These are phyloP conservation scores for Pseudogymnoascus sp. DNA, from an alignment of 2,329 filamentous ascomycete species.

Conservation along the genomic window DNA sequence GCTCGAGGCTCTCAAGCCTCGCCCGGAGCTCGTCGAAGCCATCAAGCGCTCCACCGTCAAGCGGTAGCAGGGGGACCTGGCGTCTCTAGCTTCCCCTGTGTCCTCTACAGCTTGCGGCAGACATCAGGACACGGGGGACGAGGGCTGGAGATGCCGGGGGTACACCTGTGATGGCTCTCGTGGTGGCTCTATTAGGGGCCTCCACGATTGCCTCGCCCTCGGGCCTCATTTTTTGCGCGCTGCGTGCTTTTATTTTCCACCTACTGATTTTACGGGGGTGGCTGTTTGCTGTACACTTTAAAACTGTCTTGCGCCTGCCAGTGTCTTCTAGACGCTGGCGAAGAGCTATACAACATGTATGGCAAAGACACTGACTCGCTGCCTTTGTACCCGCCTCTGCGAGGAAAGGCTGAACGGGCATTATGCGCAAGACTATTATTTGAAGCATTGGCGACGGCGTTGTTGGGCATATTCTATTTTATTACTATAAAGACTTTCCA, in stretches of 20 bases:
- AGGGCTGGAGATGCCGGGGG: background rate
- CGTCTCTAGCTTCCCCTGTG: conserved; percentile 20
- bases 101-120: background rate
- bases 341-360: background rate
- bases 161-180: conserved; percentile 15
- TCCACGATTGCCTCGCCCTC: background rate
- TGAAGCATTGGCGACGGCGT: conserved; percentile 1
- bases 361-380: background rate
- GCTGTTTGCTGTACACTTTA: background rate
- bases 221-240: background rate
- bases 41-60: conserved; percentile 55
- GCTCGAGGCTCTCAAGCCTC: conserved; percentile 61
- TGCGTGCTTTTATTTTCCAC: background rate
- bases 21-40: conserved; percentile 84
- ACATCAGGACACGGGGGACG: background rate
- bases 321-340: background rate
- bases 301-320: background rate
- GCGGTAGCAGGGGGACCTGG: conserved; percentile 31
- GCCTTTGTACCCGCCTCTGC: background rate
- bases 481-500: background rate
- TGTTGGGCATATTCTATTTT: background rate
- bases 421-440: background rate
- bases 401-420: background rate
- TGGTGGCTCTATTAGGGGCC: background rate
- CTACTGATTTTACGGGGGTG: background rate